Conservation (phyloP, 2,329 filamentous ascomycete species). For the Graphilbum fragrans region DNA sequence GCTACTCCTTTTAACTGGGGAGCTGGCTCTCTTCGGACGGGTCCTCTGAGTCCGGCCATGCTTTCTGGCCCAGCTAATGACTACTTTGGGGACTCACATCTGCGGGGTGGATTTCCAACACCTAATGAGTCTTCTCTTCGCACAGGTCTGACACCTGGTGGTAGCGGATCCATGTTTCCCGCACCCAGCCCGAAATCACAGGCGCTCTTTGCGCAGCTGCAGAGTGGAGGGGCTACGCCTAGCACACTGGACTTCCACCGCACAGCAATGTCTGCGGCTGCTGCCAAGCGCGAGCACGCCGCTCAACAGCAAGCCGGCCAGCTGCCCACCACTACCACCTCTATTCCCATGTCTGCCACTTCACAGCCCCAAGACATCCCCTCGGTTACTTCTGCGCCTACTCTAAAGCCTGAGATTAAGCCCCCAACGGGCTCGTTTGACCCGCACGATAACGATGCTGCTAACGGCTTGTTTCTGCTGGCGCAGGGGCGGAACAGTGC, state of each 20-base stretch:
- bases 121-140: slow-evolving; percentile 92
- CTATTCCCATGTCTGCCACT: slow-evolving; percentile 15
- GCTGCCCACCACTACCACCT: slow-evolving; percentile 18
- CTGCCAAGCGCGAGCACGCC: slow-evolving; percentile 45
- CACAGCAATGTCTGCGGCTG: slow-evolving; percentile 72
- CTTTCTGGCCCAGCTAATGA: slow-evolving; percentile 75
- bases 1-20: slow-evolving; percentile 69
- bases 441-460: slow-evolving; percentile 87
- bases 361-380: slow-evolving; percentile 43
- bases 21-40: slow-evolving; percentile 74
- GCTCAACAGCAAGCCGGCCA: slow-evolving; percentile 8
- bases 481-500: slow-evolving; percentile 56
- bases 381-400: slow-evolving; percentile 21
- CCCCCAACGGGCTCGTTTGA: slow-evolving; percentile 57
- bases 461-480: slow-evolving; percentile 85
- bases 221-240: slow-evolving; percentile 75
- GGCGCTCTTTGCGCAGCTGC: slow-evolving; percentile 66
- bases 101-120: slow-evolving; percentile 79
- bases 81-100: slow-evolving; percentile 73
- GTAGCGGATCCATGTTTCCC: slow-evolving; percentile 95
- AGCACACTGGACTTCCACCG: slow-evolving; percentile 90
- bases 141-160: slow-evolving; percentile 85
- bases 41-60: slow-evolving; percentile 94
- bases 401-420: slow-evolving; percentile 35
- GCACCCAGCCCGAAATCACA: slow-evolving; percentile 79